Conservation (phyloP, 345 rosid genomes). For the Eucalyptus guilfoylei region DNA sequence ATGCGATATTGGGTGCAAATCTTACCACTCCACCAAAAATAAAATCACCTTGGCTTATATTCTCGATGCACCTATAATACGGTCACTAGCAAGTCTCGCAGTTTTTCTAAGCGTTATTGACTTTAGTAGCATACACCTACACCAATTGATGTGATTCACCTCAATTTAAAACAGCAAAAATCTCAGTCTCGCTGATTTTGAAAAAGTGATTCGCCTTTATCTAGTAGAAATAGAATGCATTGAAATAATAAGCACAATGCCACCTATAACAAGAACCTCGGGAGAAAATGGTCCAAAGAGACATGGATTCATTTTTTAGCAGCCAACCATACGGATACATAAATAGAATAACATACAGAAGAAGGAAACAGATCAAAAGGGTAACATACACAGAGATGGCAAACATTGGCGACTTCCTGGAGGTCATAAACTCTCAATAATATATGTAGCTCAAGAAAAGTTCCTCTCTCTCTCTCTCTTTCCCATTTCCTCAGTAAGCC, state of each 20-base stretch:
- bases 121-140: background rate
- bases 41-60: fast-evolving
- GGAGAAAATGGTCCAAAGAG: background rate
- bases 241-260: fast-evolving
- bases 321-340: background rate
- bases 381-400: background rate
- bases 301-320: background rate
- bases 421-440: background rate
- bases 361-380: background rate
- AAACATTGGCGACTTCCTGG: background rate
- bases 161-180: background rate
- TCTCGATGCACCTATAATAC: fast-evolving
- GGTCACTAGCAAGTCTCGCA: fast-evolving
- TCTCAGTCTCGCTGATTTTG: fast-evolving
- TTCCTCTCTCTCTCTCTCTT: background rate
- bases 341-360: background rate
- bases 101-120: too few species aligned
- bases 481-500: fast-evolving
- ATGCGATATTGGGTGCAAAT: too few species aligned
- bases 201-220: fast-evolving
- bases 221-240: background rate
- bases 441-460: background rate
- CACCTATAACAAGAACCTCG: background rate
- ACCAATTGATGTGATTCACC: background rate
- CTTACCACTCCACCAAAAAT: too few species aligned